Evolutionary conservation across 768 basidiomycete genomes (phyloP).

Genomic region (Podaxis sp.): DNA sequence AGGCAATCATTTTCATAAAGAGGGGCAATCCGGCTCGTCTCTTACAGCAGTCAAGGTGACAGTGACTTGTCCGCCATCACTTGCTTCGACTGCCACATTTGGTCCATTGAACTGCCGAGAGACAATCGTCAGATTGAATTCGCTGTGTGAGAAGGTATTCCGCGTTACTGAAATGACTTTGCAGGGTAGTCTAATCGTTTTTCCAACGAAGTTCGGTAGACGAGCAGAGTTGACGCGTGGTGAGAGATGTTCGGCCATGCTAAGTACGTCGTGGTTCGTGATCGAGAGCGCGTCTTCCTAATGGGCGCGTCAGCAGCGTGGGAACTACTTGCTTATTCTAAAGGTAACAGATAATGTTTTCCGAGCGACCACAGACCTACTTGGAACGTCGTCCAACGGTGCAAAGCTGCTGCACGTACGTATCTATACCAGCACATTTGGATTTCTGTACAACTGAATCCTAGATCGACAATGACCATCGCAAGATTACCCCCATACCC

Average conservation of each 20-base stretch:
- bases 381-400: no score
- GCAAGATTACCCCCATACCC: slow-evolving; percentile 9
- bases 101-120: neutral
- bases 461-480: neutral
- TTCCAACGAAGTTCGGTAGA: slow-evolving; percentile 48
- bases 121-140: neutral
- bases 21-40: neutral
- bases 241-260: slow-evolving; percentile 23
- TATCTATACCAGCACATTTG: no score
- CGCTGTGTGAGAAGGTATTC: slow-evolving; percentile 12
- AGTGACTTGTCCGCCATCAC: slow-evolving; percentile 64
- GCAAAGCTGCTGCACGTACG: no score
- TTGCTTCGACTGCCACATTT: slow-evolving; percentile 55
- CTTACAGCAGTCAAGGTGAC: slow-evolving; percentile 41
- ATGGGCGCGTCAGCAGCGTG: neutral
- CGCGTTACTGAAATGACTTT: slow-evolving; percentile 53
- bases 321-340: neutral
- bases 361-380: no score
- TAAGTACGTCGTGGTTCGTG: neutral
- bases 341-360: no score
- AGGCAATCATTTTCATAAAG: neutral
- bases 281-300: neutral
- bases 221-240: slow-evolving; percentile 64
- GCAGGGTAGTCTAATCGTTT: slow-evolving; percentile 59
- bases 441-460: no score